Evolutionary conservation across 2,329 filamentous ascomycete species (phyloP).

Genomic region (Thelonectria blattea): DNA sequence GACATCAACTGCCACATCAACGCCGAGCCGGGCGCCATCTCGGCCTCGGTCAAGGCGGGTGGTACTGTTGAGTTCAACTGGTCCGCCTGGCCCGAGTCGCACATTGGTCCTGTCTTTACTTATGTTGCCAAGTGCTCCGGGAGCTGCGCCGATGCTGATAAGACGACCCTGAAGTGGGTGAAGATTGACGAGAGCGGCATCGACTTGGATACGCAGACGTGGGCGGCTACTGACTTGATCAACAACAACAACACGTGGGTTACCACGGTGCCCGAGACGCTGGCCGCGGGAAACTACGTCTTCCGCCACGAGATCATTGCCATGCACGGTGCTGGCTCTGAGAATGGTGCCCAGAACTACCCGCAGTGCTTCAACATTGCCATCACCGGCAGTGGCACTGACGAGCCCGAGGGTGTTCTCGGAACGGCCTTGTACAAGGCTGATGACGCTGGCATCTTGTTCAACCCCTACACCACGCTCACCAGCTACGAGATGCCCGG

Average conservation of each 20-base stretch:
- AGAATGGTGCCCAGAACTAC: slow-evolving; percentile 56
- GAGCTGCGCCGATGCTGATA: slow-evolving; percentile 60
- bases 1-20: slow-evolving; percentile 58
- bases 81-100: slow-evolving; percentile 51
- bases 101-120: slow-evolving; percentile 63
- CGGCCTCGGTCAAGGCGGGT: slow-evolving; percentile 49
- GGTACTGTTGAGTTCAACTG: slow-evolving; percentile 49
- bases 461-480: slow-evolving; percentile 40
- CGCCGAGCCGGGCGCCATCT: slow-evolving; percentile 41
- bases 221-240: slow-evolving; percentile 51
- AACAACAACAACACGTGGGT: slow-evolving; percentile 46
- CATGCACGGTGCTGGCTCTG: slow-evolving; percentile 30
- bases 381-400: slow-evolving; percentile 49
- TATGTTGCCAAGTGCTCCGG: slow-evolving; percentile 66
- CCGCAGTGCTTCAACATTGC: slow-evolving; percentile 56
- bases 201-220: slow-evolving; percentile 43
- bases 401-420: slow-evolving; percentile 42
- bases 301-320: slow-evolving; percentile 56
- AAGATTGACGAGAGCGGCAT: slow-evolving; percentile 68
- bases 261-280: slow-evolving; percentile 44
- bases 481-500: slow-evolving; percentile 39
- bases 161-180: slow-evolving; percentile 62
- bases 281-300: slow-evolving; percentile 52
- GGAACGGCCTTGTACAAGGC: slow-evolving; percentile 40
- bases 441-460: slow-evolving; percentile 42